phyloP scores from a whole-genome alignment of 2,329 filamentous ascomycete genomes.

The Pseudogymnoascus sp. region DNA sequence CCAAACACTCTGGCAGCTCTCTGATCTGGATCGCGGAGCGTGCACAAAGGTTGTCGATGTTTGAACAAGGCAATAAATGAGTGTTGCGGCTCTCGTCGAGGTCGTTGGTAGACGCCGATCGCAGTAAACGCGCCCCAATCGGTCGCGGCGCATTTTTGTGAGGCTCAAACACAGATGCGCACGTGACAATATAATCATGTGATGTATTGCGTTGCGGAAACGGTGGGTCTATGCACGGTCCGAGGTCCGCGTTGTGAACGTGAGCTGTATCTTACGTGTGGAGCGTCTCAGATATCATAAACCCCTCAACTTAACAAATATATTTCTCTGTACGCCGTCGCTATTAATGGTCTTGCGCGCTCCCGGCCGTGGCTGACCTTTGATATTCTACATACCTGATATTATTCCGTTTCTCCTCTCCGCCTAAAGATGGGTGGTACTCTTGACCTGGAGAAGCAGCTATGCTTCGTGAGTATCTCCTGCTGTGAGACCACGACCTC shows the following conservation, averaged over 20 bases:
- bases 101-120: conserved; percentile 11
- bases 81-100: conserved; percentile 14
- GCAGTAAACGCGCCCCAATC: not conserved
- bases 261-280: not conserved
- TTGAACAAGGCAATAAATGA: conserved; percentile 15
- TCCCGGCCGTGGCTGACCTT: not conserved
- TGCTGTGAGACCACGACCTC: not conserved
- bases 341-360: not conserved
- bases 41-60: conserved; percentile 26
- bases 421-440: conserved; percentile 20
- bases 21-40: conserved; percentile 24
- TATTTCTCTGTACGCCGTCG: not conserved
- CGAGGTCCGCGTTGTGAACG: conserved; percentile 1
- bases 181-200: not conserved
- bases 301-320: not conserved
- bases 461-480: conserved; percentile 62
- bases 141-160: conserved; percentile 4
- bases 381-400: conserved; percentile 1
- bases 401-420: not conserved
- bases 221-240: not conserved
- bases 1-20: conserved; percentile 25
- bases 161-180: not conserved
- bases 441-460: conserved; percentile 72
- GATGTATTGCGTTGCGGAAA: not conserved
- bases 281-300: not conserved